A percentile compares a stretch with the other conserved stretches of the same genome.
Conservation (phyloP, 257 asterid genomes). For the Cinchona pubescens region DNA sequence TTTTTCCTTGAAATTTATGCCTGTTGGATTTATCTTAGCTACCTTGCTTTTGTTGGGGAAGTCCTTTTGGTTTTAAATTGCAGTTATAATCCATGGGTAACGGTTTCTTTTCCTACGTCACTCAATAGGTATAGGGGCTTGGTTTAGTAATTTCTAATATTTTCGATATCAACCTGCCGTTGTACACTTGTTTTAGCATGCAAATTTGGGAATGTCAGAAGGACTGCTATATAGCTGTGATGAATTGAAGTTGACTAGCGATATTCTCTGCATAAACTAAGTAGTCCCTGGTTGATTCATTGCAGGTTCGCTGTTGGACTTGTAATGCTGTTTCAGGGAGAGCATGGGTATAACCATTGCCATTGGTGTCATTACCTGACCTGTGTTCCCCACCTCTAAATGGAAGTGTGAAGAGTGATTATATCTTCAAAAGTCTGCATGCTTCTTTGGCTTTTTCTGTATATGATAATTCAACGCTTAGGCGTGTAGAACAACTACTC, state of each 20-base stretch:
- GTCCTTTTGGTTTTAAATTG: background rate
- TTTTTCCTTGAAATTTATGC: background rate
- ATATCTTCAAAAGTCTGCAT: background rate
- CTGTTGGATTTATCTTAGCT: background rate
- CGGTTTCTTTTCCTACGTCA: background rate
- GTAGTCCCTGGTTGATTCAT: background rate
- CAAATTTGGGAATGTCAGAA: background rate
- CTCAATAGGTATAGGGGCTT: background rate
- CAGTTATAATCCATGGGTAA: background rate
- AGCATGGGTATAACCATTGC: slow-evolving; percentile 61
- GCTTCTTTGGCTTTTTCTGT: background rate
- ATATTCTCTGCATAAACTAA: background rate
- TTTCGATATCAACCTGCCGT: background rate
- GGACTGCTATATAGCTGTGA: background rate
- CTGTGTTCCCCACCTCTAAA: slow-evolving; percentile 73
- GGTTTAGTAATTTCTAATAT: background rate
- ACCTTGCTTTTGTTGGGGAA: background rate
- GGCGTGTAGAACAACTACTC: background rate
- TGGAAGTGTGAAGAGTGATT: slow-evolving; percentile 55
- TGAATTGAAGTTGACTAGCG: background rate
- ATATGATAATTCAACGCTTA: slow-evolving; percentile 3
- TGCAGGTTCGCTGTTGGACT: slow-evolving; percentile 64
- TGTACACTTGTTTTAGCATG: background rate
- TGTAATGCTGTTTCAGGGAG: slow-evolving; percentile 75
- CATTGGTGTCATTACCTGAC: slow-evolving; percentile 77